Base-by-base conservation (phyloP, 2,329 filamentous ascomycete genomes). In the Metarhizium sp. region DNA sequence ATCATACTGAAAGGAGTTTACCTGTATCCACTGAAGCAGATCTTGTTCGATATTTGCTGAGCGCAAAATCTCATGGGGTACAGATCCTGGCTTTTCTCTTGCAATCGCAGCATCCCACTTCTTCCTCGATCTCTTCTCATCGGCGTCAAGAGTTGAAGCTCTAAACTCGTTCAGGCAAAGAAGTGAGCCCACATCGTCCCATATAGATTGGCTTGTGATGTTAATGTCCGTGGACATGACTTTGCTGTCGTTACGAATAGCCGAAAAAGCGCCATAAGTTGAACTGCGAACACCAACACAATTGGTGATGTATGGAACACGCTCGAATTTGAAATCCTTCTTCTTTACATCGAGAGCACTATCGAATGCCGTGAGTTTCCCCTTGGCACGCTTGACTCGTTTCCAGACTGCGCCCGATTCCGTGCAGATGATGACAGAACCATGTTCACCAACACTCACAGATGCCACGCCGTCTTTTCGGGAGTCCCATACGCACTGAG, bases 261-360 rank as follows among this genome's bases (percentile, higher is more conserved):
- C 91, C 38, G 90, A 88, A 73, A 92, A 97, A 0, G 92, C 89
- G 4, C 94, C 94, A 70, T 89, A 95, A 0, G 87, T 82, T 38
- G 94, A 97, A 62, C 91, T 92, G 60, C 91, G 81, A 7, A 97
- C 92, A 3, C 86, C 85, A 36, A 87, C 80, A 14, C 95, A 90
- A 40, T 91, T 85, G 2, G 90, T 96, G 55, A 99, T 81, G 46
- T 88, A 91, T 1, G 94, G 87, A 8, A 99, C 84, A 56, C 94
- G 85, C 63, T 92, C 86, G 62, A 97, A 99, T 67, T 99, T 99
- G 75, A 95, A 96, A 66, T 96, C 91, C 62, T 95, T 95, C 13
- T 82, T 80, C 63, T 84, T 88, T 38, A 79, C 76, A 25, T 85
- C 83, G 1, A 73, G 70, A 2, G 70, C 69, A 3, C 73, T 74